Base-by-base conservation (phyloP, 306 rosid genomes). In the Purshia tridentata region DNA sequence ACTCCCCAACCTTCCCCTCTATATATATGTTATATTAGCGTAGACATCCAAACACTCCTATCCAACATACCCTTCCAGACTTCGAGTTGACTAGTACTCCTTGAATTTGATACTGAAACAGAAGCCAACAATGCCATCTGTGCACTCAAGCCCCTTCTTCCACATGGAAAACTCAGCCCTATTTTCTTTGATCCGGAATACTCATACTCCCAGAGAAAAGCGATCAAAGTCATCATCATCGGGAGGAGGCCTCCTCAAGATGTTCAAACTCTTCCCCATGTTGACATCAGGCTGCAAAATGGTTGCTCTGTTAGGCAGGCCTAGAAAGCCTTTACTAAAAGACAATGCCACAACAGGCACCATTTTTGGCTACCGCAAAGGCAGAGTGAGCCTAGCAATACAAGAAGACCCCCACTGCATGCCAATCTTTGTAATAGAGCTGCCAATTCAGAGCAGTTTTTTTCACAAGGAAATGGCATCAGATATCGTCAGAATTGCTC, bases 401-500 rank as follows among this genome's bases (percentile, higher is more conserved):
- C 99, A 94, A 56, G 99, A 94, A 49, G 98, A 91, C 50, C 95
- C 99, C 2, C 96, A 93, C 0, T 89, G 91, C 85, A 81, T 91
- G 87, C 99, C 98, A 0, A 57, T 89, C 9, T 91, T 91, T 74
- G 88, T 91, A 0, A 87, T 94, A 54, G 98, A 94, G 82, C 79
- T 94, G 0, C 99, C 99, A 11, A 88, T 94, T 90, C 75, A 88
- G 1, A 86, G 91, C 0, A 84, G 86, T 9, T 85, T 87, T 20
- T 66, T 94, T 7, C 86, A 94, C 87, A 91, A 89, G 61, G 98
- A 94, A 67, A 94, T 94, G 99, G 90, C 87, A 0, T 88, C 99
- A 0, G 98, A 91, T 19, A 79, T 85, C 4, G 85, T 94, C 48
- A 74, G 99, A 48, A 89, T 94, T 2, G 96, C 96, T n/a, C 50